Evolutionary conservation across 768 basidiomycete genomes (phyloP), one percentile per base, ranked within the genome.

Genomic region (Hysterangium stoloniferum): DNA sequence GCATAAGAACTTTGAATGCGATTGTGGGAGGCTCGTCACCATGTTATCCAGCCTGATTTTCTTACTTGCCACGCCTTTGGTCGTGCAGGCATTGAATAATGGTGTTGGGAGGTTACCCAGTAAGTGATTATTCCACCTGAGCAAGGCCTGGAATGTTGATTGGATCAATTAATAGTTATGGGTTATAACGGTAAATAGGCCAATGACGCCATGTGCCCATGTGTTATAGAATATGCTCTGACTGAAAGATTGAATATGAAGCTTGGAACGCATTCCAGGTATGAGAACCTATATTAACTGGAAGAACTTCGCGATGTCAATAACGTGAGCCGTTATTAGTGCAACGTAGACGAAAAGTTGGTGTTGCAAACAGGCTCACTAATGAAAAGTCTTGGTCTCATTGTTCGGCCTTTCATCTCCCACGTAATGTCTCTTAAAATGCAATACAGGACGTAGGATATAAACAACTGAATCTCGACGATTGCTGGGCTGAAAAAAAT

Each of bases 201-300:
- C 36, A 36, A 3, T 15, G 35, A 9, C 6, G 4, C 31, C 3
- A 17, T 17, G 19, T 36, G 31, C 8, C 22, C 13, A 50, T 25
- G 28, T n/a, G n/a, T 20, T 47, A 34, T 15, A 36, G 2, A 15
- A 8, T 28, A 4, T 25, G 5, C 13, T 57, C 31, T 20, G 37
- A 17, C 19, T 33, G 15, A 54, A 28, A 45, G 35, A 22, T 32
- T 59, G 43, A 48, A 54, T 17, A 57, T 25, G 19, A 43, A 83
- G 82, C 82, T 5, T 84, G 82, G 82, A 83, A 84, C 60, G 82
- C 79, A 6, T 82, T 78, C 60, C 73, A 81, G 56, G 80, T 81
- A 53, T 46, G 71, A 27, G 5, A 7, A 20, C 25, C 28, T 15
- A 15, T 22, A 25, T n/a, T 54, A 32, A 24, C 11, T 31, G 28